Base-by-base conservation (phyloP, 1,284 basidiomycete species). In the Microbotryomycetes sp. region DNA sequence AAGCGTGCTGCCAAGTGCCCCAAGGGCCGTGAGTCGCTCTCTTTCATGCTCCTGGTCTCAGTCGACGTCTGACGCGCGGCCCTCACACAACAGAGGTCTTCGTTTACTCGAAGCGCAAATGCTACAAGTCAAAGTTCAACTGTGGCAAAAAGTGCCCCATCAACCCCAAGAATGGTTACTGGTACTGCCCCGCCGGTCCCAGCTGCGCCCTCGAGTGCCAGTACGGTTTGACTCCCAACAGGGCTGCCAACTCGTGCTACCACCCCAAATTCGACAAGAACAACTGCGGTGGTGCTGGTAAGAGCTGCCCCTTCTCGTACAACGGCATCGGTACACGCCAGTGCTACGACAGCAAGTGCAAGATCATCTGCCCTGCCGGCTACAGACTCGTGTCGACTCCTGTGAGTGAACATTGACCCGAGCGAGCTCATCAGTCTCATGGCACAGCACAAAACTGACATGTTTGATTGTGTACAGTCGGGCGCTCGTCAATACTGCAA, bases 201-300 rank as follows among this genome's bases (percentile, higher is more conserved):
- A 42, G 19, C 12, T 42, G 36, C 49, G 49, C 49, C 26, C 12
- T 29, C 26, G 2, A 51, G 19, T 26, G 49, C 49, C 23, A 51
- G 23, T 51, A 26, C 49, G 49, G 49, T 29, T 29, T 26, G 49
- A 51, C 49, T 28, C 49, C 49, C 15, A 51, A 28, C 26, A 19
- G 23, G 23, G 26, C 22, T 28, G 22, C 23, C 23, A 51, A 51
- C 49, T 22, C 26, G n/a, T 51, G 49, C 49, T 4, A 26, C 23
- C 23, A 51, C 49, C 23, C 49, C 19, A 51, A 28, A 19, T 23
- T 23, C 14, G 49, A 51, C 25, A 19, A 19, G 23, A 51, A 51
- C 49, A 51, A 51, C 49, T 51, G 49, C 49, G 49, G 49, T 51
- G 49, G 23, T 51, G 49, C 49, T 28, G 49, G 49, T 26, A 29